Evolutionary conservation across 768 basidiomycete species (phyloP).

Genomic region (Boletus fagicola): DNA sequence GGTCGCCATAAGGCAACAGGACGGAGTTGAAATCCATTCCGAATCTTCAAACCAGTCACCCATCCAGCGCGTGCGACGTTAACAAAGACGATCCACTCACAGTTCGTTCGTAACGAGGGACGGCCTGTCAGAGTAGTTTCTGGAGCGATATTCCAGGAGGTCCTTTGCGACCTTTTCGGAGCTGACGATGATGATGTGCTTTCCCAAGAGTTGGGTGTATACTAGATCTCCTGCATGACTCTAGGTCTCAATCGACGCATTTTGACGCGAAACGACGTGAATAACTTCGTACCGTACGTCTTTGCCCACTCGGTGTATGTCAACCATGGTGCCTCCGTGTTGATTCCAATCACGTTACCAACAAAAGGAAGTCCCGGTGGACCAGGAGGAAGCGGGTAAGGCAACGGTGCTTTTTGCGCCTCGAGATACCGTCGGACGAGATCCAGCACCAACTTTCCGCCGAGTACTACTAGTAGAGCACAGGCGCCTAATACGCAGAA

Average conservation of each 20-base stretch:
- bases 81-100: constrained; percentile 2
- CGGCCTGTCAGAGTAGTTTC: constrained; percentile 52
- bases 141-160: constrained; percentile 45
- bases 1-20: constrained; percentile 28
- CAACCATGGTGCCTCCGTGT: constrained; percentile 33
- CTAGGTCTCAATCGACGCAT: not conserved
- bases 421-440: not conserved
- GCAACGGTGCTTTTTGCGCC: not conserved
- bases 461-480: not conserved
- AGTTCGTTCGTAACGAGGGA: constrained; percentile 12
- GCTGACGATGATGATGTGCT: constrained; percentile 45
- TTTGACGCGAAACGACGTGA: not conserved
- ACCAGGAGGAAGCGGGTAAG: constrained; percentile 33
- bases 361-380: constrained; percentile 36
- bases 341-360: constrained; percentile 38
- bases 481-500: not conserved
- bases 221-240: constrained; percentile 39
- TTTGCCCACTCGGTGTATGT: constrained; percentile 39
- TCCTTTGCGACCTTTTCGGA: constrained; percentile 41
- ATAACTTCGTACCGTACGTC: constrained; percentile 27
- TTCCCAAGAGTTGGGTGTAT: constrained; percentile 45
- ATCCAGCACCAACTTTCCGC: not conserved
- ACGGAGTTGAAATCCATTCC: constrained; percentile 18
- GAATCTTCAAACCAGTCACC: constrained; percentile 1
- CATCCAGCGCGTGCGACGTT: not conserved